These are phyloP conservation scores for Lithospermum erythrorhizon DNA, from an alignment of 257 asterid species.

Conservation along the genomic window DNA sequence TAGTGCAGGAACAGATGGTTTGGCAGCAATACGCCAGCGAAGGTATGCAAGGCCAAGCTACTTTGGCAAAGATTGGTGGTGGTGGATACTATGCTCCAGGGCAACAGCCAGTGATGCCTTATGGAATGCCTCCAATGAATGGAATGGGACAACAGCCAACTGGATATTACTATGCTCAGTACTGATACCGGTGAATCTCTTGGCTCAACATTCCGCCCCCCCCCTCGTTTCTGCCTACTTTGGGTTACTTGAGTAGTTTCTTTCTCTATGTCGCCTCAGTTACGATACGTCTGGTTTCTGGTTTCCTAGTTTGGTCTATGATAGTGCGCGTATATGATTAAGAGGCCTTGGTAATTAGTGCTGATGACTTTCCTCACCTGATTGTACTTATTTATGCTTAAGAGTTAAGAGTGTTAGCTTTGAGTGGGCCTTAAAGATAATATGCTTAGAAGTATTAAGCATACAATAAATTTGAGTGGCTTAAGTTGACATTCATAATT, in stretches of 20 bases:
- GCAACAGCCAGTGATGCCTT: slow-evolving; percentile 35
- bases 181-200: slow-evolving; percentile 25
- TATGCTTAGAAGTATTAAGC: no score
- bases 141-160: background rate
- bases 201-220: background rate
- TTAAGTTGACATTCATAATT: no score
- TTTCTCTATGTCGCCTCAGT: background rate
- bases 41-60: slow-evolving; percentile 75
- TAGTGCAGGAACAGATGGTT: slow-evolving; percentile 68
- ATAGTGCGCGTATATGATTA: no score
- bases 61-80: slow-evolving; percentile 63
- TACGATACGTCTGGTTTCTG: no score
- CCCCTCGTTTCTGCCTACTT: background rate
- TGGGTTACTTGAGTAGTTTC: background rate
- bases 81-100: slow-evolving; percentile 61
- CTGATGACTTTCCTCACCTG: no score
- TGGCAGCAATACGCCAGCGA: slow-evolving; percentile 70
- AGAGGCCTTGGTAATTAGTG: no score
- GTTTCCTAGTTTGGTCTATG: no score
- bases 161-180: slow-evolving; percentile 48
- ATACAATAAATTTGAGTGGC: no score
- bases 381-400: no score
- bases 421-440: no score
- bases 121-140: slow-evolving; percentile 55
- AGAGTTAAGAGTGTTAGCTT: no score